Conservation (phyloP, 495 filamentous ascomycete species). For the Podospora appendiculata region DNA sequence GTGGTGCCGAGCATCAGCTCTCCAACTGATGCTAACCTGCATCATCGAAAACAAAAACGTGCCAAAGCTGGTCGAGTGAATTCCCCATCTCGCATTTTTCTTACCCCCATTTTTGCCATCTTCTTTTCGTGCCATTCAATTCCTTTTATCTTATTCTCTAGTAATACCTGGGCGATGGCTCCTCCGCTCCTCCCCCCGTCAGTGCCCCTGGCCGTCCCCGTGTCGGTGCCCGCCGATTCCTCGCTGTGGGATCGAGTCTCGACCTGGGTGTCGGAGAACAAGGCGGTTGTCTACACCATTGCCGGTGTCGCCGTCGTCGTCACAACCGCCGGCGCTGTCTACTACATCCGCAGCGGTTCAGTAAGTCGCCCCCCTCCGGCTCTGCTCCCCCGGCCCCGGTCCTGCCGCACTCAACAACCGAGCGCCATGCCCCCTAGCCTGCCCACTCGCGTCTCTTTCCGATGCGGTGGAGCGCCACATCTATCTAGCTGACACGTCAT, state of each 20-base stretch:
- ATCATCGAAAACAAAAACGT: conserved; percentile 4
- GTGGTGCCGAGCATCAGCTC: conserved; percentile 5
- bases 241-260: conserved; percentile 85
- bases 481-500: not conserved
- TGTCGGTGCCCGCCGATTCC: conserved; percentile 39
- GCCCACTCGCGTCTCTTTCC: not conserved
- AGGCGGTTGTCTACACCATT: conserved; percentile 90
- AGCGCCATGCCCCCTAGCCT: not conserved
- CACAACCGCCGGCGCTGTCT: conserved; percentile 81
- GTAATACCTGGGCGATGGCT: conserved; percentile 24
- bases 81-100: not conserved
- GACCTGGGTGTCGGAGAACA: conserved; percentile 91
- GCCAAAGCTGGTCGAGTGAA: not conserved
- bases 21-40: conserved; percentile 19
- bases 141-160: not conserved
- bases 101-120: not conserved
- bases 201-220: conserved; percentile 21
- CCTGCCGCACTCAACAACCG: not conserved
- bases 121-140: not conserved
- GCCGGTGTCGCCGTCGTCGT: conserved; percentile 88
- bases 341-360: conserved; percentile 61
- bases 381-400: no score
- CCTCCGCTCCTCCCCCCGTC: not conserved
- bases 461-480: not conserved
- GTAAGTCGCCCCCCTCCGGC: conserved; percentile 22